Conservation (phyloP, 257 asterid species). For the Perilla frutescens region DNA sequence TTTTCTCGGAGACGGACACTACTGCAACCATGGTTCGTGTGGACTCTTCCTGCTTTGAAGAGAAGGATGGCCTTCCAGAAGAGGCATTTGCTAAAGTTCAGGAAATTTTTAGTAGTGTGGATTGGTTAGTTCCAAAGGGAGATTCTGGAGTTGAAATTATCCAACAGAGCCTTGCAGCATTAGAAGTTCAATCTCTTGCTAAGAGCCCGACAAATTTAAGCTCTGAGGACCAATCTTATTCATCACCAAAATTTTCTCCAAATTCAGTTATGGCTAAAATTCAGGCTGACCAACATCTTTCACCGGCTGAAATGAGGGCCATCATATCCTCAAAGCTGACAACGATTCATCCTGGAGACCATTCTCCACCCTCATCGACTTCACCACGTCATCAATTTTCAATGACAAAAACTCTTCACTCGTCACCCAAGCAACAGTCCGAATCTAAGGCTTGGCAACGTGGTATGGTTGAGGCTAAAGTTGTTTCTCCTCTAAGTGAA, state of each 20-base stretch:
- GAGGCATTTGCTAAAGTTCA: conserved; percentile 94
- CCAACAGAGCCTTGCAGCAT: conserved; percentile 54
- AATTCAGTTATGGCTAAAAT: conserved; percentile 39
- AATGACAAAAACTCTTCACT: conserved; percentile 23
- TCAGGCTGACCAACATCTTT: conserved; percentile 38
- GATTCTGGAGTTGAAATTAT: conserved; percentile 67
- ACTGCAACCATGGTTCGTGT: conserved; percentile 61
- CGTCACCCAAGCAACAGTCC: conserved; percentile 33
- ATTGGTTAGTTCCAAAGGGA: conserved; percentile 76
- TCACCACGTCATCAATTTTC: conserved; percentile 40
- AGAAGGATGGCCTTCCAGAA: conserved; percentile 94
- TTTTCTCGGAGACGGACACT: conserved; percentile 92
- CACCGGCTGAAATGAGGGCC: conserved; percentile 42
- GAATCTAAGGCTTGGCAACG: conserved; percentile 33
- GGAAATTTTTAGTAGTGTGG: conserved; percentile 86
- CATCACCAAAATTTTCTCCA: conserved; percentile 42
- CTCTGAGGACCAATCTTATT: conserved; percentile 41
- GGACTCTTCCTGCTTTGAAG: conserved; percentile 80
- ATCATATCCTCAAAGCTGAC: conserved; percentile 34
- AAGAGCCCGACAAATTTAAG: conserved; percentile 39
- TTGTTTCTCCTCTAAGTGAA: conserved; percentile 39
- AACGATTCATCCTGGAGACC: conserved; percentile 38
- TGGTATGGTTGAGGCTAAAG: conserved; percentile 30
- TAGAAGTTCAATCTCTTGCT: conserved; percentile 42
- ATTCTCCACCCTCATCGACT: conserved; percentile 43